Base-by-base conservation (phyloP, 2,329 filamentous ascomycete genomes). In the Ceratocystis huliohia region DNA sequence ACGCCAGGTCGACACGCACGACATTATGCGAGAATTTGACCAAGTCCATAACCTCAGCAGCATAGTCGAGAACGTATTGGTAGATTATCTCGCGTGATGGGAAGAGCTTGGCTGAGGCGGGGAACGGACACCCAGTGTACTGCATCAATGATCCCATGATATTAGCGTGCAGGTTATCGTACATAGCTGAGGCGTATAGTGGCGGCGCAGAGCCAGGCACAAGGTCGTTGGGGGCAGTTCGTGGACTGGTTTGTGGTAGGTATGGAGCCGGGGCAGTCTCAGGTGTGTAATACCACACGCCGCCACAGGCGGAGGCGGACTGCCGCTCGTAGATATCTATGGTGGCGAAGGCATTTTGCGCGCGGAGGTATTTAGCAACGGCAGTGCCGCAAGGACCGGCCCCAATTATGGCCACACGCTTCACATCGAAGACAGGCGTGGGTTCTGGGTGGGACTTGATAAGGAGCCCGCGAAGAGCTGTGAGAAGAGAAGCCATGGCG, bases 261-360 rank as follows among this genome's bases (percentile, higher is more conserved):
- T 70, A 80, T 70, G 72, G 81, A 68, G 73, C 77, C 70, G 70
- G 81, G 69, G 73, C 79, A 66, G 74, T 80, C 68, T 74, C 75
- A 33, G 79, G 77, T 69, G 81, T 86, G 74, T 95, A 91, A 72
- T 91, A 88, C 93, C 93, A 97, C 8, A 94, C 84, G 1, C 94
- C 93, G 67, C 91, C 93, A 5, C 88, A 82, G 41, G 68, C 68
- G 20, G 46, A 48, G 61, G 84, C 81, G 57, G 81, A 78, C 70
- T 91, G 86, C 75, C 96, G 90, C 75, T 97, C 94, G 72, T 88
- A 95, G 48, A 96, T 75, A 68, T 86, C 83, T 68, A 97, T 86
- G 37, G 79, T 81, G 13, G 84, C 77, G 72, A 94, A 94, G 1
- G 74, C 70, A 46, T 78, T 72, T 80, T 87, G 91, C 0, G 88